Conservation (phyloP, 1,284 basidiomycete genomes). For the Rhodotorula sp. region DNA sequence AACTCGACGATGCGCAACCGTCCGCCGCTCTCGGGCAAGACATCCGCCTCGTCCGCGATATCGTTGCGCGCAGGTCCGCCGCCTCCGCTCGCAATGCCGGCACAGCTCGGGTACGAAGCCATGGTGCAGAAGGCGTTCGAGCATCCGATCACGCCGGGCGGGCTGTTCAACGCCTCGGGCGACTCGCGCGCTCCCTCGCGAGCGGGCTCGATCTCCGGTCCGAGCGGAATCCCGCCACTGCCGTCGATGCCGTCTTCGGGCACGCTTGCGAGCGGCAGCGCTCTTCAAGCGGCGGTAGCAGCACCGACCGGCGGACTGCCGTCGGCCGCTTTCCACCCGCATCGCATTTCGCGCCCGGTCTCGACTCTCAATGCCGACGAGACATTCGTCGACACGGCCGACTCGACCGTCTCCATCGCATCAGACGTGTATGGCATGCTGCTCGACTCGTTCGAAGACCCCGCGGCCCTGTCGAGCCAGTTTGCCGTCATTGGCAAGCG, state of each 20-base stretch:
- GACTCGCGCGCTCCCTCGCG: not conserved
- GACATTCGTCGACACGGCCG: constrained; percentile 55
- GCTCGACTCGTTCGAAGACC: constrained; percentile 53
- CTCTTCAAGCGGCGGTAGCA: not conserved
- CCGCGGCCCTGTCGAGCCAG: constrained; percentile 19
- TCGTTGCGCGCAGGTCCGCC: not conserved
- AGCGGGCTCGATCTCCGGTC: not conserved
- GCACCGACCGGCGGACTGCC: not conserved
- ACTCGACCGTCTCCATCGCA: constrained; percentile 54
- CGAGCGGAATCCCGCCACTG: constrained; percentile 2
- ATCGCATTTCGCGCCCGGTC: constrained; percentile 28
- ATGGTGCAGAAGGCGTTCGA: constrained; percentile 40
- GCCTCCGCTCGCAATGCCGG: constrained; percentile 22
- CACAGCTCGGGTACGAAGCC: constrained; percentile 26
- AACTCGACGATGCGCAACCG: constrained; percentile 13
- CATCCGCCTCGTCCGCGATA: not conserved
- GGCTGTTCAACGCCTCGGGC: constrained; percentile 9
- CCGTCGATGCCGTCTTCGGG: not conserved
- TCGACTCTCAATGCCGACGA: constrained; percentile 53
- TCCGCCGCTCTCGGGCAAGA: constrained; percentile 1
- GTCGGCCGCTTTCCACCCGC: constrained; percentile 12
- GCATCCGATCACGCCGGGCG: constrained; percentile 39
- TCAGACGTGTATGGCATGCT: constrained; percentile 55
- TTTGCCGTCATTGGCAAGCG: constrained; percentile 21
- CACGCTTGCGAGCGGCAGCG: not conserved